phyloP scores from a whole-genome alignment of 768 basidiomycete species.

The Mycena galopus region DNA sequence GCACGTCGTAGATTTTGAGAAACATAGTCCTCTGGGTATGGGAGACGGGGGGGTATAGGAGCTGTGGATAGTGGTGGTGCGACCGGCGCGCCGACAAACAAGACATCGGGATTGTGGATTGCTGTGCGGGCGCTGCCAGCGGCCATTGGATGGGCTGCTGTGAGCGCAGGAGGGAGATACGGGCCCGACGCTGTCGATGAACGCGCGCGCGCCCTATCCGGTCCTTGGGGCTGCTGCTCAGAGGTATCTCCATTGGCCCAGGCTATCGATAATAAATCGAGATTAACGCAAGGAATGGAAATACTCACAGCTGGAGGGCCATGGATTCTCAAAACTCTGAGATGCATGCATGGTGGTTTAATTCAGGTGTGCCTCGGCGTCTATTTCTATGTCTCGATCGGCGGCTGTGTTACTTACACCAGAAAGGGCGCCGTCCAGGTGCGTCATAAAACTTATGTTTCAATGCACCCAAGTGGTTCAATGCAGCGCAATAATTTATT shows the following conservation, averaged over 20 bases:
- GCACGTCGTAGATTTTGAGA: conserved; percentile 31
- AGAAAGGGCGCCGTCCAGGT: background rate
- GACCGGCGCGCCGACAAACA: conserved; percentile 44
- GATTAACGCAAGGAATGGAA: conserved; percentile 35
- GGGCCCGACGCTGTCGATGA: conserved; percentile 40
- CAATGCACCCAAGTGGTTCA: conserved; percentile 1
- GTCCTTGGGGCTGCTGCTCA: background rate
- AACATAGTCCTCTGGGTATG: conserved; percentile 34
- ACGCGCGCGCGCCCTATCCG: conserved; percentile 8
- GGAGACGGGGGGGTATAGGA: conserved; percentile 44
- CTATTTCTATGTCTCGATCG: background rate
- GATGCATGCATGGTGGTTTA: conserved; percentile 9
- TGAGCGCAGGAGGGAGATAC: conserved; percentile 33
- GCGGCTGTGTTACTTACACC: conserved; percentile 16
- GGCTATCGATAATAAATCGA: conserved; percentile 21
- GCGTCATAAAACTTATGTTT: too few species aligned
- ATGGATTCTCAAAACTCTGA: conserved; percentile 23
- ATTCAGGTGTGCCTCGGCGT: too few species aligned
- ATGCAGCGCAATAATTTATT: conserved; percentile 33
- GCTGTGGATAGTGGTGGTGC: conserved; percentile 46
- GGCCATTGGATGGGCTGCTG: conserved; percentile 39
- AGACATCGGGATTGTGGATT: conserved; percentile 41
- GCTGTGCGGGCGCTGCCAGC: conserved; percentile 31
- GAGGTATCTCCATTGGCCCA: background rate
- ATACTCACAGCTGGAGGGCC: conserved; percentile 22